Conservation (phyloP, 805 yeast species). For the Torulaspora gathmanii region DNA sequence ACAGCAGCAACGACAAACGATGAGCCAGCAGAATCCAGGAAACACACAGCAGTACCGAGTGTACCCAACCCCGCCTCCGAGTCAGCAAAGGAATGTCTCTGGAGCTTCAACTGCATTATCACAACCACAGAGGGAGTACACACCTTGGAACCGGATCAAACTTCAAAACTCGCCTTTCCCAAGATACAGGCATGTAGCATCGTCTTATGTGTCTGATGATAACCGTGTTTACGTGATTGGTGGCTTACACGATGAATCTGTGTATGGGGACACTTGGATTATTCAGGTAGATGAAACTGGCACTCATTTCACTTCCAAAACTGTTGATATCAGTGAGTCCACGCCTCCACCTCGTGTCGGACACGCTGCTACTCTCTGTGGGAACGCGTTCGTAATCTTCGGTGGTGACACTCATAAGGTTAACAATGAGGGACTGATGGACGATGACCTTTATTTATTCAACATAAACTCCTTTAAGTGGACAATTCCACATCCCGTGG, state of each 20-base stretch:
- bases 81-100: slow-evolving; percentile 32
- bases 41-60: slow-evolving; percentile 18
- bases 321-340: slow-evolving; percentile 67
- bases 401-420: slow-evolving; percentile 93
- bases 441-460: slow-evolving; percentile 83
- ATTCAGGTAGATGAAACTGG: slow-evolving; percentile 45
- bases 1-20: slow-evolving; percentile 14
- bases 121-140: slow-evolving; percentile 26
- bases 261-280: slow-evolving; percentile 94
- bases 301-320: slow-evolving; percentile 39
- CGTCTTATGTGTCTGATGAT: slow-evolving; percentile 67
- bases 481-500: slow-evolving; percentile 72
- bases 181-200: slow-evolving; percentile 86
- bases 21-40: slow-evolving; percentile 4
- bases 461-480: slow-evolving; percentile 72
- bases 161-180: slow-evolving; percentile 83
- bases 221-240: slow-evolving; percentile 89
- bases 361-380: slow-evolving; percentile 85
- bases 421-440: slow-evolving; percentile 74
- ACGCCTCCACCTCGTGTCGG: slow-evolving; percentile 96
- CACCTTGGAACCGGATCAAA: slow-evolving; percentile 67
- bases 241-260: slow-evolving; percentile 87
- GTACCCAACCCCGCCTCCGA: slow-evolving; percentile 26
- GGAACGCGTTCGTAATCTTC: slow-evolving; percentile 89
- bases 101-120: slow-evolving; percentile 27